Evolutionary conservation across 148 eudicot genomes (phyloP).

Genomic region (Tetragonia tetragonoides): DNA sequence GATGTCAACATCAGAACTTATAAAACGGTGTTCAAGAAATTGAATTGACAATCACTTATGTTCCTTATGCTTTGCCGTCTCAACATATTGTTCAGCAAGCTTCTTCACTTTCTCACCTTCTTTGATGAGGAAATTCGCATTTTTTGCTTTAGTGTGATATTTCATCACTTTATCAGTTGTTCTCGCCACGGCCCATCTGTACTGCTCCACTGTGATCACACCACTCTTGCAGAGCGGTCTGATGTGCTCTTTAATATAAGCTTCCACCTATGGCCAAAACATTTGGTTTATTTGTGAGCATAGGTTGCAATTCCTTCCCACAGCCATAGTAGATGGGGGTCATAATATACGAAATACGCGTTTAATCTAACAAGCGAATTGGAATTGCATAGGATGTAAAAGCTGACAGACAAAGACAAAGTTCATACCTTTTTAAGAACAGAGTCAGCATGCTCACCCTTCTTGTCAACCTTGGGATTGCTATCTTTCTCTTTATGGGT

Average conservation of each 20-base stretch:
- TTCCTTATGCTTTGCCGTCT: constrained; percentile 61
- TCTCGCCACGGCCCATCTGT: constrained; percentile 75
- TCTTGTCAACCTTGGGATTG: constrained; percentile 31
- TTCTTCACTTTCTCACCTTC: constrained; percentile 45
- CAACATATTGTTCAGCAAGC: constrained; percentile 88
- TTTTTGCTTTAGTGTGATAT: constrained; percentile 73
- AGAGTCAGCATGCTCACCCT: constrained; percentile 32
- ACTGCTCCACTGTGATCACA: constrained; percentile 78
- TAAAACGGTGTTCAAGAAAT: neutral
- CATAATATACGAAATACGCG: neutral
- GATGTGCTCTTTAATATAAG: constrained; percentile 94
- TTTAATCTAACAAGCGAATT: neutral
- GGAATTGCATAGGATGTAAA: neutral
- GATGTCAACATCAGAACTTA: neutral
- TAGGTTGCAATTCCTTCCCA: neutral
- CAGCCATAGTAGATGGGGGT: neutral
- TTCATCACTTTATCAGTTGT: constrained; percentile 89
- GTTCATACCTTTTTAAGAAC: constrained; percentile 61
- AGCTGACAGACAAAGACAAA: neutral
- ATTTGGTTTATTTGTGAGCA: neutral
- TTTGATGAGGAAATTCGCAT: constrained; percentile 68
- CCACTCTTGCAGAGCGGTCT: constrained; percentile 94
- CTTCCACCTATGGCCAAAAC: constrained; percentile 58
- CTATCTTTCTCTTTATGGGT: constrained; percentile 26
- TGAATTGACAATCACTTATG: constrained; percentile 9